A percentile compares a stretch with the other conserved stretches of the same genome.
Conservation (phyloP, 192 early-diverging fungal genomes). For the Coemansia sp. region DNA sequence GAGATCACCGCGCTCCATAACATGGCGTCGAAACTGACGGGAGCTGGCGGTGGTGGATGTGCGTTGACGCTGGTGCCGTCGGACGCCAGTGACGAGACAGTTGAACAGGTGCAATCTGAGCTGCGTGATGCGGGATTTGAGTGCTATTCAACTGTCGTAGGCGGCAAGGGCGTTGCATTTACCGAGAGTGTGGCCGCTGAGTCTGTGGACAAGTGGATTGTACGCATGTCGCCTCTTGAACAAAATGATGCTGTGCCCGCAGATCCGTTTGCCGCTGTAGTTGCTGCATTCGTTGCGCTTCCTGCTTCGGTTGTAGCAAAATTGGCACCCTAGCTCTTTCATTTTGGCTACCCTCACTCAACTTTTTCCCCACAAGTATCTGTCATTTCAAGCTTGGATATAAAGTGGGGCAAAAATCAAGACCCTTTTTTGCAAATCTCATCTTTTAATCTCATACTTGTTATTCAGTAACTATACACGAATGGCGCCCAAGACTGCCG, state of each 20-base stretch:
- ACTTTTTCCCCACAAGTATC: slow-evolving; percentile 1
- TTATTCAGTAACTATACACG: neutral
- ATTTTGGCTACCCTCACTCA: neutral
- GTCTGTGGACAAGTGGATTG: slow-evolving; percentile 28
- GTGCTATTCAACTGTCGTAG: slow-evolving; percentile 72
- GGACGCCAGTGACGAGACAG: neutral
- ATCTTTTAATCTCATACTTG: neutral
- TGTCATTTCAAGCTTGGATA: neutral
- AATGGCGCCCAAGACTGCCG: slow-evolving; percentile 74
- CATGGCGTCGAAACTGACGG: slow-evolving; percentile 87
- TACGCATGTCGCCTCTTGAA: neutral
- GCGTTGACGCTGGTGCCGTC: slow-evolving; percentile 71
- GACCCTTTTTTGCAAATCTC: neutral
- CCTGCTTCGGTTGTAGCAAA: slow-evolving; percentile 12
- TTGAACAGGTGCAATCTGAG: slow-evolving; percentile 50
- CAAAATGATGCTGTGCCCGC: neutral
- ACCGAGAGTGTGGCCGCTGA: slow-evolving; percentile 10
- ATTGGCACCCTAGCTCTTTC: slow-evolving; percentile 10
- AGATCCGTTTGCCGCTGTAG: slow-evolving; percentile 4
- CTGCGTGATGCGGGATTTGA: slow-evolving; percentile 62
- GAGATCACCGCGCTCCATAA: slow-evolving; percentile 58
- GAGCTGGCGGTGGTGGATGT: slow-evolving; percentile 97
- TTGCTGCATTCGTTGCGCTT: slow-evolving; percentile 23
- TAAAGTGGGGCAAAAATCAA: no score
- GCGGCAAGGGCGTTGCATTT: slow-evolving; percentile 60